phyloP scores from a whole-genome alignment of 1,139 yeast species.

The Pichia inconspicua region DNA sequence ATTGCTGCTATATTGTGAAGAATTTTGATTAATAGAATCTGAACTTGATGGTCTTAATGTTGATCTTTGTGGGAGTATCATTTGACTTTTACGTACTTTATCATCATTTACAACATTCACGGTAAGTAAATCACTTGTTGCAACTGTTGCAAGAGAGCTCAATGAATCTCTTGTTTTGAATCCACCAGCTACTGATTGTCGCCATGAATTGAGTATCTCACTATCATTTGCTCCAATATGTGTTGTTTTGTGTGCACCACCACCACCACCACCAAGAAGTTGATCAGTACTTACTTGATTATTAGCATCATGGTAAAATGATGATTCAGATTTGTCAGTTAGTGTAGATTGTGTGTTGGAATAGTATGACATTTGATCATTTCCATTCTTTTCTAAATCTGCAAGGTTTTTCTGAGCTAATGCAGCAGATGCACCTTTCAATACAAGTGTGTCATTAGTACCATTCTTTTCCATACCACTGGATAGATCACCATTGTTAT shows the following conservation, averaged over 20 bases:
- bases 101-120: slow-evolving; percentile 63
- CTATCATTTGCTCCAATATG: background rate
- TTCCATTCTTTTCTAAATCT: slow-evolving; percentile 30
- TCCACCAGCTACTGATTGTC: slow-evolving; percentile 29
- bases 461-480: background rate
- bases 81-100: slow-evolving; percentile 30
- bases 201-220: slow-evolving; percentile 58
- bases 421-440: slow-evolving; percentile 30
- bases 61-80: slow-evolving; percentile 16
- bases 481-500: slow-evolving; percentile 22
- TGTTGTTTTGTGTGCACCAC: background rate
- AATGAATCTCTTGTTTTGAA: slow-evolving; percentile 54
- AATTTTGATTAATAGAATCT: slow-evolving; percentile 6
- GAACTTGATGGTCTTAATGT: slow-evolving; percentile 3
- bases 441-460: slow-evolving; percentile 7
- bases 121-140: slow-evolving; percentile 76
- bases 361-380: slow-evolving; percentile 24
- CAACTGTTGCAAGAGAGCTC: slow-evolving; percentile 73
- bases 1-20: slow-evolving; percentile 2
- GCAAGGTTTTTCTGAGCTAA: slow-evolving; percentile 43
- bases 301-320: slow-evolving; percentile 11
- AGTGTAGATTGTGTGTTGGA: slow-evolving; percentile 21
- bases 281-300: slow-evolving; percentile 12
- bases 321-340: slow-evolving; percentile 17
- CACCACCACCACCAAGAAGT: slow-evolving; percentile 1